Evolutionary conservation across 495 filamentous ascomycete genomes (phyloP), one percentile per base, ranked within the genome.

Genomic region (Penicillium riverlandense): DNA sequence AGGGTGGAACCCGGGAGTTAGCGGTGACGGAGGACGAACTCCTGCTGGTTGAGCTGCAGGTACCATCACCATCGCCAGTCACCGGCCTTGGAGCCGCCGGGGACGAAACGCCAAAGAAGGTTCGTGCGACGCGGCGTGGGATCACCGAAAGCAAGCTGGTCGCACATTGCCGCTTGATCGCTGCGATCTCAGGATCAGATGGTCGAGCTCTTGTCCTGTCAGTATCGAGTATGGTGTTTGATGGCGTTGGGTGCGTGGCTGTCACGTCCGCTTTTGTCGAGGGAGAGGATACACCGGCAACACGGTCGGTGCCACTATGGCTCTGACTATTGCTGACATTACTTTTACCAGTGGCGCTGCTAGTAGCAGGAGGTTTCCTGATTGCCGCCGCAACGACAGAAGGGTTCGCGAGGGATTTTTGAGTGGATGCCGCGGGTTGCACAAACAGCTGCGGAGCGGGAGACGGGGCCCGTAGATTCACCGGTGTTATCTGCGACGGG

Each of bases 101-200:
- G 34, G 53, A 37, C 37, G 44, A 30, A 41, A 58, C 50, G 22
- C 65, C 58, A 42, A 76, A 68, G 42, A 72, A 64, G 11, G 53
- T 55, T 53, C 56, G 60, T 44, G 61, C 66, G 33, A 73, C 58
- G 38, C 42, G 49, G 30, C 55, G 61, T 49, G 73, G 72, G 37
- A 77, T 46, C 39, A 74, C 46, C 14, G 62, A 69, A 42, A 80
- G 57, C 38, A 84, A 62, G 35, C 63, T 60, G 39, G 62, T 55
- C 37, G 80, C 79, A 57, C 77, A 81, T 54, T 64, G 62, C 55
- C 67, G 72, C 69, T 76, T 79, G 52, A 82, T 77, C 41, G 59
- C 57, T 41, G 62, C 61, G 47, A 71, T 63, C 50, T 73, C 70
- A 45, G 72, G 52, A 13, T 56, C 55, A 30, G 62, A 55, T 37